These are phyloP conservation scores for Hordeum pubiflorum DNA, from an alignment of 202 grass and related monocot genomes.

Conservation along the genomic window DNA sequence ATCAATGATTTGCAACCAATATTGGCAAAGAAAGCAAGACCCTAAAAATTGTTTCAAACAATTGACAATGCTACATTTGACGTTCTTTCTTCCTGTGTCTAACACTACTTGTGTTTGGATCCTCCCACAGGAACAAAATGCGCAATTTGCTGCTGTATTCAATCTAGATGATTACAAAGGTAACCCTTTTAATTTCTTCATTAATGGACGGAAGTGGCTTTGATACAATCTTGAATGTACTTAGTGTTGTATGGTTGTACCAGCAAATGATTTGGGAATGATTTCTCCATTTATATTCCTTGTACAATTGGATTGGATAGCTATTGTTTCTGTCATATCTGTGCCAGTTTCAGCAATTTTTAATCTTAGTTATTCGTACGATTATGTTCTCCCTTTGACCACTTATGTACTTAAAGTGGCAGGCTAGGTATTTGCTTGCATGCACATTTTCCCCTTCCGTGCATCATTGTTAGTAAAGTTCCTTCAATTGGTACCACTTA, in stretches of 20 bases:
- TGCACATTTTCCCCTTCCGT: background rate
- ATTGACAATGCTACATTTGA: background rate
- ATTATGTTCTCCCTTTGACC: background rate
- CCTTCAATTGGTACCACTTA: background rate
- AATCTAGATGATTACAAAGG: conserved; percentile 95
- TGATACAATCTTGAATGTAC: conserved; percentile 6
- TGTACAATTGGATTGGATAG: background rate
- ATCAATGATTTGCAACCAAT: background rate
- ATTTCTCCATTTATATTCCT: background rate
- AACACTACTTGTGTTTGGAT: conserved; percentile 11
- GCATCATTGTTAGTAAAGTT: conserved; percentile 24
- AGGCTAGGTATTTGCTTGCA: background rate
- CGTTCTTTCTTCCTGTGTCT: conserved; percentile 17
- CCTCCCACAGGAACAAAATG: conserved; percentile 73
- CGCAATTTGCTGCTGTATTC: conserved; percentile 72
- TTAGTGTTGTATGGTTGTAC: background rate
- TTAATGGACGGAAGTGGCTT: background rate
- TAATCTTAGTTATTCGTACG: conserved; percentile 13
- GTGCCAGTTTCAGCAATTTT: conserved; percentile 15
- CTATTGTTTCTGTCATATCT: background rate
- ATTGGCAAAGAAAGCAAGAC: background rate
- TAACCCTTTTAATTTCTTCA: conserved; percentile 21
- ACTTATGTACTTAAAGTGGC: background rate
- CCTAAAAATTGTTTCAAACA: background rate
- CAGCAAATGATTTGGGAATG: background rate